Percentiles rank a stretch among this genome's conserved stretches.
Evolutionary conservation across 1,139 yeast genomes (phyloP).

Genomic region (Candida frijolesensis): DNA sequence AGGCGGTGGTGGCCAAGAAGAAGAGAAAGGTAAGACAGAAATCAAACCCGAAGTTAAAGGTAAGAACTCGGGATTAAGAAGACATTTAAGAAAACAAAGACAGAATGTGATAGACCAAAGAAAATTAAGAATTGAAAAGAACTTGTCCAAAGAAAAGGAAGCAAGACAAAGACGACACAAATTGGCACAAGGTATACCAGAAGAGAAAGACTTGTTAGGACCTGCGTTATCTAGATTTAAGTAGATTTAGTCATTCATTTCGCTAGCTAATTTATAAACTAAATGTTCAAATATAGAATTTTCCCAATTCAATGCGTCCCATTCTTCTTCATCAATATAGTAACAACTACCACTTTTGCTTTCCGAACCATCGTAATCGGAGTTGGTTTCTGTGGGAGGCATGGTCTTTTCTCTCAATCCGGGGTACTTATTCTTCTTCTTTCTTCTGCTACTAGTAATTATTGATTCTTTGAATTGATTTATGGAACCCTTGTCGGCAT

Average conservation of each 20-base stretch:
- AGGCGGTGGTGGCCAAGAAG: conserved; percentile 36
- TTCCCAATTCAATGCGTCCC: conserved; percentile 28
- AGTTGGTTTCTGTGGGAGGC: conserved; percentile 7
- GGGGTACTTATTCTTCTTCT: conserved; percentile 10
- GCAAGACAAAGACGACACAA: conserved; percentile 59
- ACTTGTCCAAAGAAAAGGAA: conserved; percentile 72
- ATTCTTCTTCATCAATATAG: conserved; percentile 18
- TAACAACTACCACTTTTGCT: conserved; percentile 7
- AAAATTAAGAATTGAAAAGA: conserved; percentile 76
- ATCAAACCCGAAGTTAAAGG: conserved; percentile 69
- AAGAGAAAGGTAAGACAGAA: conserved; percentile 29
- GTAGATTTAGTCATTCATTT: conserved; percentile 17
- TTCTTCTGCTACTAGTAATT: conserved; percentile 4
- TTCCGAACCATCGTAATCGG: conserved; percentile 3
- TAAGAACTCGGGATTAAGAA: conserved; percentile 81
- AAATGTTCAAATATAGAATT: conserved; percentile 21
- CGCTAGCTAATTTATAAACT: conserved; percentile 15
- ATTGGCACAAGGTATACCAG: conserved; percentile 52
- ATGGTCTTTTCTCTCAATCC: conserved; percentile 5
- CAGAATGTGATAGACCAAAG: conserved; percentile 89
- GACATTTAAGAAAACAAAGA: conserved; percentile 80
- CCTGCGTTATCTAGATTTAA: conserved; percentile 62
- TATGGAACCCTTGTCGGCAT: conserved; percentile 17
- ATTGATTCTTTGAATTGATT: conserved; percentile 1
- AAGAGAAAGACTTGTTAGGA: conserved; percentile 53